Evolutionary conservation across 2,329 filamentous ascomycete genomes (phyloP).

Genomic region (Plenodomus tracheiphilus): DNA sequence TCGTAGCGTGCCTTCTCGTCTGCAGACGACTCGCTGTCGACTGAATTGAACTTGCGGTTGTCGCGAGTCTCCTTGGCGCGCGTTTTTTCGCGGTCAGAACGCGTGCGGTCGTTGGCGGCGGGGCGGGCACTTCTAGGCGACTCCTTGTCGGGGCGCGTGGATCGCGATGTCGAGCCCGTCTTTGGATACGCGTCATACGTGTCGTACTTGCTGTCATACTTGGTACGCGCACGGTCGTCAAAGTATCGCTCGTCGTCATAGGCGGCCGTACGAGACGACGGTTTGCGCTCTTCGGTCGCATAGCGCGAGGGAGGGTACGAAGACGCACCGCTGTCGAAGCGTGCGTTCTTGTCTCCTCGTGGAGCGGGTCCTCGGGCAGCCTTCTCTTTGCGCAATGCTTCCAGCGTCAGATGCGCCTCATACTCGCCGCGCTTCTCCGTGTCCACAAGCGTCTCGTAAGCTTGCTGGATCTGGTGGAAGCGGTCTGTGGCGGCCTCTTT

Average conservation of each 20-base stretch:
- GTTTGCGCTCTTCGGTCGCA: constrained; percentile 38
- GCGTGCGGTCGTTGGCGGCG: constrained; percentile 42
- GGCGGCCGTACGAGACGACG: constrained; percentile 9
- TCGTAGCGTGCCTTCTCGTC: constrained; percentile 40
- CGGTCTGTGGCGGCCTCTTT: constrained; percentile 81
- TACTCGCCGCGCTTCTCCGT: constrained; percentile 73
- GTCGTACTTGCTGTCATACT: constrained; percentile 41
- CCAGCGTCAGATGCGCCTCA: constrained; percentile 72
- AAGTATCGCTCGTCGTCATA: constrained; percentile 45
- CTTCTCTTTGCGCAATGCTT: constrained; percentile 63
- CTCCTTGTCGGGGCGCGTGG: constrained; percentile 35
- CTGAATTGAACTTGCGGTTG: constrained; percentile 43
- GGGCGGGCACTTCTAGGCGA: constrained; percentile 23
- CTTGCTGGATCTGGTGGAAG: constrained; percentile 90
- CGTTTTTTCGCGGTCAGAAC: constrained; percentile 46
- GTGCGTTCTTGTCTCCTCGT: constrained; percentile 35
- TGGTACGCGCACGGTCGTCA: constrained; percentile 42
- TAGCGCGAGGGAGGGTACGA: constrained; percentile 27
- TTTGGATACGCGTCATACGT: constrained; percentile 45
- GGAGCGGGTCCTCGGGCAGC: constrained; percentile 45
- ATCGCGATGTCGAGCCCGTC: constrained; percentile 27
- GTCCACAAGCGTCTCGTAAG: constrained; percentile 87
- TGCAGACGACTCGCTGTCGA: constrained; percentile 39
- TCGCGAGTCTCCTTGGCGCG: constrained; percentile 46
- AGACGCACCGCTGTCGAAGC: constrained; percentile 33